Conservation (phyloP, 2,329 filamentous ascomycete genomes). For the Aspergillus hortae region DNA sequence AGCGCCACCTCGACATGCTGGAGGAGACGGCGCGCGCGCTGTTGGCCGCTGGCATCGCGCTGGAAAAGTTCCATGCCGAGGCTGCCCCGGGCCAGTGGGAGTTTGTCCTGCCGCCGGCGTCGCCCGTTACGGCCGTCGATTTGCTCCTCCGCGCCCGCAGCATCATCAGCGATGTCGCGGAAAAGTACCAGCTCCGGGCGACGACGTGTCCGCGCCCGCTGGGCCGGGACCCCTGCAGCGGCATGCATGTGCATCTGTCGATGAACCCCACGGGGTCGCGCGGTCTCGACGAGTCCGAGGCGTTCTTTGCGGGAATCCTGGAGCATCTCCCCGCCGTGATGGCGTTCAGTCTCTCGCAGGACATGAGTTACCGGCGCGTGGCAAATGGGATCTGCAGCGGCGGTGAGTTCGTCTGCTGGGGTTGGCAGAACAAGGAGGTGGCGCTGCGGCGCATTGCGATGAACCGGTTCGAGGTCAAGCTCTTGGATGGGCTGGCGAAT, state of each 20-base stretch:
- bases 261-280: slow-evolving; percentile 8
- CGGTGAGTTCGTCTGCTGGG: slow-evolving; percentile 23
- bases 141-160: slow-evolving; percentile 20
- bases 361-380: slow-evolving; percentile 21
- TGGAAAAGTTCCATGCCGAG: slow-evolving; percentile 27
- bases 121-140: slow-evolving; percentile 22
- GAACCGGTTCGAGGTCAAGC: slow-evolving; percentile 24
- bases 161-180: slow-evolving; percentile 16
- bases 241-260: slow-evolving; percentile 25
- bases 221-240: slow-evolving; percentile 14
- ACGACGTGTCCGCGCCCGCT: slow-evolving; percentile 21
- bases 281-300: slow-evolving; percentile 2
- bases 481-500: slow-evolving; percentile 25
- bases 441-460: slow-evolving; percentile 19
- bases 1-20: slow-evolving; percentile 42
- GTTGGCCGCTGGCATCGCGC: slow-evolving; percentile 12
- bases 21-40: slow-evolving; percentile 17
- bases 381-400: slow-evolving; percentile 24
- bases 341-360: slow-evolving; percentile 22
- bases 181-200: slow-evolving; percentile 14
- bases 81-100: slow-evolving; percentile 26
- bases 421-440: slow-evolving; percentile 24
- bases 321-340: slow-evolving; percentile 20
- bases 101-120: slow-evolving; percentile 20
- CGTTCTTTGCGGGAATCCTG: slow-evolving; percentile 23